phyloP scores from a whole-genome alignment of 2,329 filamentous ascomycete genomes.

The Sporothrix protearum region DNA sequence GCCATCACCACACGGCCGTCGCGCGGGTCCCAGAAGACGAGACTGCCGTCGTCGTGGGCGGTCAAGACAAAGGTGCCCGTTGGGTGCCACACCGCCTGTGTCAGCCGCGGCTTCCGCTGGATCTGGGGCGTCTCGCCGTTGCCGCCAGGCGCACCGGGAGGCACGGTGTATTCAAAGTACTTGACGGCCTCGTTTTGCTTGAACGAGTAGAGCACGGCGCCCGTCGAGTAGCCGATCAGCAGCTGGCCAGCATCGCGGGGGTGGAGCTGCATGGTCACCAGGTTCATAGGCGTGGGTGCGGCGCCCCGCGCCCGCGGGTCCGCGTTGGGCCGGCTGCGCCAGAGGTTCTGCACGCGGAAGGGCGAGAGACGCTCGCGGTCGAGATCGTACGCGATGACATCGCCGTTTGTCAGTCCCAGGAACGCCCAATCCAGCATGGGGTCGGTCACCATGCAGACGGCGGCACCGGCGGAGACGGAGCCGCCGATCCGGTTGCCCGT shows the following conservation, averaged over 20 bases:
- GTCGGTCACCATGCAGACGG: conserved; percentile 73
- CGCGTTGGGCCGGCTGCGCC: conserved; percentile 65
- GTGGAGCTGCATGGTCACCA: conserved; percentile 80
- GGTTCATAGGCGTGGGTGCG: conserved; percentile 40
- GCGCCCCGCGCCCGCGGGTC: neutral
- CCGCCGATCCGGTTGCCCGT: conserved; percentile 62
- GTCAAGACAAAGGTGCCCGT: conserved; percentile 87
- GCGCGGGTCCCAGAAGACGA: conserved; percentile 92
- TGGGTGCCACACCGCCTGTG: conserved; percentile 89
- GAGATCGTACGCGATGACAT: conserved; percentile 88
- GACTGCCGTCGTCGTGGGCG: conserved; percentile 81
- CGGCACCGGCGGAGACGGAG: conserved; percentile 72
- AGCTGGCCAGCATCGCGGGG: conserved; percentile 89
- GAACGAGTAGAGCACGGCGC: conserved; percentile 88
- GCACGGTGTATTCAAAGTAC: conserved; percentile 80
- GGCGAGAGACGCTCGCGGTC: conserved; percentile 72
- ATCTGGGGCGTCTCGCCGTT: conserved; percentile 61
- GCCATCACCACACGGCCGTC: conserved; percentile 82
- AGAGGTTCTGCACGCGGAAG: conserved; percentile 83
- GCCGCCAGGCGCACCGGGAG: conserved; percentile 78
- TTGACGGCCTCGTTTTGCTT: conserved; percentile 79
- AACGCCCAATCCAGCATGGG: conserved; percentile 92
- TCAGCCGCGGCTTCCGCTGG: conserved; percentile 67
- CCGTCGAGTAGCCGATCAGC: conserved; percentile 84
- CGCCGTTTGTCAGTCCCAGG: conserved; percentile 75